Base-by-base conservation (phyloP, 164 flowering plant species). In the Cinnamomum chago region DNA sequence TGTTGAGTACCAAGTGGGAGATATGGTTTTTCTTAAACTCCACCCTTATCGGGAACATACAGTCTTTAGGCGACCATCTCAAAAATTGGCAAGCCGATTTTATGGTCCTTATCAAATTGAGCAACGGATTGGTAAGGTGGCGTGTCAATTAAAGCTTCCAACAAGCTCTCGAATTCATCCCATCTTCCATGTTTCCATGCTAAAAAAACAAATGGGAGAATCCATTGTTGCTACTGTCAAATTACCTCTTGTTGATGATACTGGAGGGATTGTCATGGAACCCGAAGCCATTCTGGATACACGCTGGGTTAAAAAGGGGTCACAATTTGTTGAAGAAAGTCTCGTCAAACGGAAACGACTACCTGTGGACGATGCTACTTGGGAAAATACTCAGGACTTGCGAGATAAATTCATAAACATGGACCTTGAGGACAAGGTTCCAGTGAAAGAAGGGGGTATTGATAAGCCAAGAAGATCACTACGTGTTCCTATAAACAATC, bases 51-150 rank as follows among this genome's bases (percentile, higher is more conserved):
- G 11, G 17, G 62, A 51, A 24, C 33, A 70, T 6, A 20, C 60
- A 17, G 7, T 50, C 3, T 70, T 50, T 25, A 47, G 20, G 13
- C 72, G 28, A 10, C 62, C 62, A 2, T 23, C 47, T 22, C 72
- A 70, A 23, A 70, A 70, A 33, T 51, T 70, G 25, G 58, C 72
- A 3, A 70, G 62, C 23, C 35, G 35, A 24, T 70, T 70, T 51
- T 70, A 47, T 23, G 72, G 72, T 10, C 30, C 72, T 22, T 70
- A 50, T 25, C 24, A 13, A 50, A 25, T 70, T 50, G n/a, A 23
- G 23, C 9, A 23, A 27, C 2, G 23, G 9, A 27, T 65, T 65
- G 33, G 68, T 2, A 27, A 23, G n/a, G 72, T 47, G 25, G 27
- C 58, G 3, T 70, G 51, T 70, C 20, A 47, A 50, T 60, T 70